Evolutionary conservation across 805 yeast genomes (phyloP).

Genomic region (Lipomyces oligophaga): DNA sequence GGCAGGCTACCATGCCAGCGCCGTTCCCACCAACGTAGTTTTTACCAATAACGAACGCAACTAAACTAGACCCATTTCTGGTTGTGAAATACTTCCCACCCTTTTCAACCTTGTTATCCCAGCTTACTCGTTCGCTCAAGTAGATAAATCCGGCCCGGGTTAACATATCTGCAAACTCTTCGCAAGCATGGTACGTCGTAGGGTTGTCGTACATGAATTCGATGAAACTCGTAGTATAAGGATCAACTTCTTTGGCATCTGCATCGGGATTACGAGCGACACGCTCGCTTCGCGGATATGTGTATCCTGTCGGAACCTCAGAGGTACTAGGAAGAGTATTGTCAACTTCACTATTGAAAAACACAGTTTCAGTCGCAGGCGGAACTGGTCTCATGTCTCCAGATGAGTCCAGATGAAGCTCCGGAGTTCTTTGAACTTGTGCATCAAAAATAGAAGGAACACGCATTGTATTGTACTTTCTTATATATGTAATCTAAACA

Average conservation of each 20-base stretch:
- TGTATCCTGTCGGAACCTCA: constrained; percentile 7
- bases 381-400: no score
- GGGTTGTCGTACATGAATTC: constrained; percentile 29
- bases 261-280: constrained; percentile 7
- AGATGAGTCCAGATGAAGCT: background rate
- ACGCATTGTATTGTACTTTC: constrained; percentile 10
- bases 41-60: constrained; percentile 66
- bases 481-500: no score
- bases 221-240: constrained; percentile 19
- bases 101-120: constrained; percentile 44
- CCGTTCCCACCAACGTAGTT: constrained; percentile 58
- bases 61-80: constrained; percentile 64
- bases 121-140: constrained; percentile 58
- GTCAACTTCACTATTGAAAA: constrained; percentile 8
- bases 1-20: constrained; percentile 53
- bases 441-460: constrained; percentile 5
- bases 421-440: background rate
- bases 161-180: constrained; percentile 52
- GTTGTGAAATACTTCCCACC: constrained; percentile 60
- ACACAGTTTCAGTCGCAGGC: no score
- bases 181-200: constrained; percentile 73
- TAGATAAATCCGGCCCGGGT: constrained; percentile 58
- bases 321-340: background rate
- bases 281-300: constrained; percentile 20
- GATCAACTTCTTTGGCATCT: constrained; percentile 17